Percentiles rank a stretch among this genome's conserved stretches.
phyloP scores from a whole-genome alignment of 805 yeast species.

The Schizosaccharomyces octosporus region DNA sequence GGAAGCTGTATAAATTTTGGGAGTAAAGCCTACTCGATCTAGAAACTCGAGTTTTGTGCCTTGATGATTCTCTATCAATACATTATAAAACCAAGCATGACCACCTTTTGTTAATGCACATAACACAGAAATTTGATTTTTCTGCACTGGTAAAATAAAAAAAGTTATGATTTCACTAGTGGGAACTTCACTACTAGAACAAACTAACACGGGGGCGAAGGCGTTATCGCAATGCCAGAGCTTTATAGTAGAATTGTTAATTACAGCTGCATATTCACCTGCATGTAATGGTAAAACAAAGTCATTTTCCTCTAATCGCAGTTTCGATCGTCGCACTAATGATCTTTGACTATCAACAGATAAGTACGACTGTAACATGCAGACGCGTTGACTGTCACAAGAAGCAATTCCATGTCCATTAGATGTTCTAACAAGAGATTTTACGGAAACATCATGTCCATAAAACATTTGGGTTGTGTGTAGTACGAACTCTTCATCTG shows the following conservation, averaged over 20 bases:
- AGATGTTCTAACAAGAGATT: background rate
- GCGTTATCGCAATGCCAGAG: background rate
- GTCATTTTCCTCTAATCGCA: background rate
- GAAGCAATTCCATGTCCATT: background rate
- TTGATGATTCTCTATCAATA: background rate
- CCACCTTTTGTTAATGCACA: background rate
- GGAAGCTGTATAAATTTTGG: conserved; percentile 6
- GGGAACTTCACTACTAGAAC: background rate
- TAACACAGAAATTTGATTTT: background rate
- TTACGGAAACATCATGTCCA: conserved; percentile 2
- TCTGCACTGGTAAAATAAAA: background rate
- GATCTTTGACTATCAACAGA: background rate
- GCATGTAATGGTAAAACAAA: conserved; percentile 8
- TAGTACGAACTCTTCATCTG: background rate
- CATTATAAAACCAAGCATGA: background rate
- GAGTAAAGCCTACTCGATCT: background rate
- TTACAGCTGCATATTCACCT: conserved; percentile 8
- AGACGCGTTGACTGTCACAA: background rate
- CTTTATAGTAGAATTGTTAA: conserved; percentile 7
- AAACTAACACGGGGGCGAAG: background rate
- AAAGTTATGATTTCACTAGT: background rate
- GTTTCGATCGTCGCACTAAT: background rate
- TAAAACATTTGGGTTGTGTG: background rate
- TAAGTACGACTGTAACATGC: background rate
- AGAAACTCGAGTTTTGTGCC: background rate